Percentiles rank a stretch among this genome's conserved stretches.
phyloP scores from a whole-genome alignment of 2,329 filamentous ascomycete species.

The Westerdykella aurantiaca region DNA sequence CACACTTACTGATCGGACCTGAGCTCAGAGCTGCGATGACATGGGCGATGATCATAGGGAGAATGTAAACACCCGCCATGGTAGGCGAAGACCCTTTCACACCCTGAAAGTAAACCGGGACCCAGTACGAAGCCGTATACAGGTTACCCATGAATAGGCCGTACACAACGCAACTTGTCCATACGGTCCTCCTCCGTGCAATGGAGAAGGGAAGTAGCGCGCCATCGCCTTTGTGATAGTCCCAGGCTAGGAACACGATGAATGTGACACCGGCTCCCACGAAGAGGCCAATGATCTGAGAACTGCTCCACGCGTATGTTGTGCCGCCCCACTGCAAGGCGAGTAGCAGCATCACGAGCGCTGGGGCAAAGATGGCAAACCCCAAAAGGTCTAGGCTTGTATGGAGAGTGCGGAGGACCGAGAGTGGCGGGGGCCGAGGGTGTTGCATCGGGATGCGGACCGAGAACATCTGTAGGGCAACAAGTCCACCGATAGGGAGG shows the following conservation, averaged over 20 bases:
- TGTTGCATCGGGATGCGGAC: neutral
- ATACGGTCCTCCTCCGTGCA: conserved; percentile 28
- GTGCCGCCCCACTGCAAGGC: conserved; percentile 15
- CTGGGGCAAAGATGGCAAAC: conserved; percentile 8
- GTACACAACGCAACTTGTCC: conserved; percentile 18
- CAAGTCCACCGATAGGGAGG: neutral
- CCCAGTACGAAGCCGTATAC: conserved; percentile 30
- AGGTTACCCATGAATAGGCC: conserved; percentile 22
- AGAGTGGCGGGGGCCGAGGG: too few species aligned
- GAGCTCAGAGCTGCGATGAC: conserved; percentile 1
- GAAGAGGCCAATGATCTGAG: conserved; percentile 12
- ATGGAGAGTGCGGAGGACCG: too few species aligned
- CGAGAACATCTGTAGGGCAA: neutral
- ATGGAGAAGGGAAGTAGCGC: conserved; percentile 32
- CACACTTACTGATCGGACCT: neutral
- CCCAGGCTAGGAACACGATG: conserved; percentile 7
- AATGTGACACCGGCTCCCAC: conserved; percentile 4
- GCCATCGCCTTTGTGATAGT: conserved; percentile 4
- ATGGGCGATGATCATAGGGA: conserved; percentile 1
- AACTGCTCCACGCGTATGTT: conserved; percentile 9
- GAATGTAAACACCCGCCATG: conserved; percentile 3
- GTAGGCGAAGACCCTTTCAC: conserved; percentile 20
- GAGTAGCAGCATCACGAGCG: conserved; percentile 9
- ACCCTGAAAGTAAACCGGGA: conserved; percentile 38
- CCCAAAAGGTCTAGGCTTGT: conserved; percentile 7